phyloP scores from a whole-genome alignment of 2,329 filamentous ascomycete genomes.

The Ophiostoma ips region DNA sequence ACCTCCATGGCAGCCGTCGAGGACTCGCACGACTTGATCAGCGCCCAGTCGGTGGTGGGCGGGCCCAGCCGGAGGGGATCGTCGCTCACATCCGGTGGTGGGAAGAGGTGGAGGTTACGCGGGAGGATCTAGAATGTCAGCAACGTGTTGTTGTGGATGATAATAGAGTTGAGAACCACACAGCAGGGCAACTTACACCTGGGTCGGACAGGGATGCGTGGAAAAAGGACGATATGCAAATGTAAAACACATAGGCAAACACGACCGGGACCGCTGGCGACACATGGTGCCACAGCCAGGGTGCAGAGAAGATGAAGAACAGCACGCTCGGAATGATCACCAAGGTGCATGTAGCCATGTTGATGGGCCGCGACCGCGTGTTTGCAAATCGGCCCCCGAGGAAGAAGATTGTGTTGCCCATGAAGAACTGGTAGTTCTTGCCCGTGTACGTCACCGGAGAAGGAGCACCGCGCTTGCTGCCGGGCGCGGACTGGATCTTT shows the following conservation, averaged over 20 bases:
- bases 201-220: slow-evolving; percentile 89
- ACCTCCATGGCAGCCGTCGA: slow-evolving; percentile 88
- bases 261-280: slow-evolving; percentile 79
- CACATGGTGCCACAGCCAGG: slow-evolving; percentile 74
- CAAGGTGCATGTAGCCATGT: slow-evolving; percentile 69
- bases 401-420: slow-evolving; percentile 86
- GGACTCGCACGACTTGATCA: slow-evolving; percentile 67
- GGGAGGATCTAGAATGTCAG: slow-evolving; percentile 57
- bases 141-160: background rate
- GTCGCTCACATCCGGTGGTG: slow-evolving; percentile 58
- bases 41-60: slow-evolving; percentile 82
- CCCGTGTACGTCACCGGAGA: slow-evolving; percentile 28
- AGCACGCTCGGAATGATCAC: slow-evolving; percentile 66
- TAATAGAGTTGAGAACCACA: background rate
- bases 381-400: slow-evolving; percentile 79
- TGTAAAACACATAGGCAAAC: slow-evolving; percentile 82
- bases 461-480: slow-evolving; percentile 27
- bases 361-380: slow-evolving; percentile 73
- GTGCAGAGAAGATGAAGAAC: slow-evolving; percentile 75
- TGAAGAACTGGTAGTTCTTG: slow-evolving; percentile 82
- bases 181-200: slow-evolving; percentile 47
- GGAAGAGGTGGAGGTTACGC: slow-evolving; percentile 79
- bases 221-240: slow-evolving; percentile 85
- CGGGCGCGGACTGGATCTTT: background rate
- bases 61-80: slow-evolving; percentile 74